Conservation (phyloP, 2,329 filamentous ascomycete species). For the Phyllosticta capitalensis region DNA sequence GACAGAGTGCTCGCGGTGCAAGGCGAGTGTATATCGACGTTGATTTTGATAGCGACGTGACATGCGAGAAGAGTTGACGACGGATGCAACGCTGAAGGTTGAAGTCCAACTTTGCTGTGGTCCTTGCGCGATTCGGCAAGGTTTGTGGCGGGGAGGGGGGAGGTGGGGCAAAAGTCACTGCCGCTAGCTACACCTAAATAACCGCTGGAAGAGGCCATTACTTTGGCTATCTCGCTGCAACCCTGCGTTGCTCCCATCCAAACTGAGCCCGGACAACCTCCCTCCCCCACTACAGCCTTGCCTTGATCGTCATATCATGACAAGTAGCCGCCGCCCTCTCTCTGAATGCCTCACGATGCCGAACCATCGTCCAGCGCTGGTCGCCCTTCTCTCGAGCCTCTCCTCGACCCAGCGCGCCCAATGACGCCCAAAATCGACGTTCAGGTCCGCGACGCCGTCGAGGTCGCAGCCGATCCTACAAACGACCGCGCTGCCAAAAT, state of each 20-base stretch:
- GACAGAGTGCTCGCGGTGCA: background rate
- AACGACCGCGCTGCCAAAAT: slow-evolving; percentile 1
- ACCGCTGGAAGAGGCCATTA: background rate
- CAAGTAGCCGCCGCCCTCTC: background rate
- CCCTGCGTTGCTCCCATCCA: background rate
- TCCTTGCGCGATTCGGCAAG: background rate
- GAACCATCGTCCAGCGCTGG: background rate
- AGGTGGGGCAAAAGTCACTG: background rate
- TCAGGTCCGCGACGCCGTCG: background rate
- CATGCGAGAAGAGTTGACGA: background rate
- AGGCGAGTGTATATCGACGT: background rate
- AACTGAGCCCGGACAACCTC: background rate
- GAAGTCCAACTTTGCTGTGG: background rate
- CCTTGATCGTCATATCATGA: background rate
- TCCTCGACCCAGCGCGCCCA: background rate
- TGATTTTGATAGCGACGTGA: background rate
- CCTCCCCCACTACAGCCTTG: background rate
- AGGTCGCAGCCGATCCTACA: background rate
- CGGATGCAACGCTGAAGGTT: background rate
- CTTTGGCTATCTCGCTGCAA: background rate
- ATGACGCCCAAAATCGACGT: background rate
- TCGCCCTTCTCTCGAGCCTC: slow-evolving; percentile 6
- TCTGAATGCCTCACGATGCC: slow-evolving; percentile 3
- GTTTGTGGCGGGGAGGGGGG: background rate
- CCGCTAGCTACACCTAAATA: background rate